Evolutionary conservation across 1,284 basidiomycete species (phyloP).

Genomic region (Cryptococcus sp.): DNA sequence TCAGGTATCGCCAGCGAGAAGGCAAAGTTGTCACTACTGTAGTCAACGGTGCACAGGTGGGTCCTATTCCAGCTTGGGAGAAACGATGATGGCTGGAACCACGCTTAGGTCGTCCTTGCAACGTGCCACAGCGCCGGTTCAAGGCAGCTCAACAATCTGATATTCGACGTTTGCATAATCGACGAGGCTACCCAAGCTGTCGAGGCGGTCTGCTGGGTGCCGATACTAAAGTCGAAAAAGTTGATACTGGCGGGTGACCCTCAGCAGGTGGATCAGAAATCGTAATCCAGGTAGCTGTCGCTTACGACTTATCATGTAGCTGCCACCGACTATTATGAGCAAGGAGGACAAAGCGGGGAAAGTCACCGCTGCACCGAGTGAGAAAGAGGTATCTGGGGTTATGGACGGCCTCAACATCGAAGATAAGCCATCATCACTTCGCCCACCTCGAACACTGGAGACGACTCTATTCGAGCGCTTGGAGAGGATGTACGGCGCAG

Average conservation of each 20-base stretch:
- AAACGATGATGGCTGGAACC: not conserved
- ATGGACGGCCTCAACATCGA: not conserved
- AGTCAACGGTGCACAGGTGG: constrained; percentile 71
- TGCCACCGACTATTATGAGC: constrained; percentile 89
- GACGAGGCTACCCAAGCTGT: constrained; percentile 96
- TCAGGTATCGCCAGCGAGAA: constrained; percentile 82
- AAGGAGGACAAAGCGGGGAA: constrained; percentile 25
- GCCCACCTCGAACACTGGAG: constrained; percentile 73
- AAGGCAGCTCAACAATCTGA: constrained; percentile 69
- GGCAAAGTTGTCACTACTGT: constrained; percentile 77
- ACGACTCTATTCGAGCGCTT: constrained; percentile 89
- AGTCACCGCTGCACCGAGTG: not conserved
- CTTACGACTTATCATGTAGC: constrained; percentile 38
- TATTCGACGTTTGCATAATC: constrained; percentile 89
- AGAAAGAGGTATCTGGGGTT: not conserved
- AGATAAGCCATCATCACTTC: constrained; percentile 7
- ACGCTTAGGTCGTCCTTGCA: constrained; percentile 72
- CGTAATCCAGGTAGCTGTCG: not conserved
- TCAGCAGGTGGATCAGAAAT: constrained; percentile 60
- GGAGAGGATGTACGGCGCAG: constrained; percentile 78
- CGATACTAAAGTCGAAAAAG: constrained; percentile 81
- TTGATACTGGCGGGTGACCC: constrained; percentile 88
- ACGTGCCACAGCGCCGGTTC: constrained; percentile 91
- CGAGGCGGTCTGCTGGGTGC: constrained; percentile 97
- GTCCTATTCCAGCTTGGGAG: constrained; percentile 2